Evolutionary conservation across 495 filamentous ascomycete species (phyloP), one percentile per base, ranked within the genome.

Genomic region (Neurospora sublineolata): DNA sequence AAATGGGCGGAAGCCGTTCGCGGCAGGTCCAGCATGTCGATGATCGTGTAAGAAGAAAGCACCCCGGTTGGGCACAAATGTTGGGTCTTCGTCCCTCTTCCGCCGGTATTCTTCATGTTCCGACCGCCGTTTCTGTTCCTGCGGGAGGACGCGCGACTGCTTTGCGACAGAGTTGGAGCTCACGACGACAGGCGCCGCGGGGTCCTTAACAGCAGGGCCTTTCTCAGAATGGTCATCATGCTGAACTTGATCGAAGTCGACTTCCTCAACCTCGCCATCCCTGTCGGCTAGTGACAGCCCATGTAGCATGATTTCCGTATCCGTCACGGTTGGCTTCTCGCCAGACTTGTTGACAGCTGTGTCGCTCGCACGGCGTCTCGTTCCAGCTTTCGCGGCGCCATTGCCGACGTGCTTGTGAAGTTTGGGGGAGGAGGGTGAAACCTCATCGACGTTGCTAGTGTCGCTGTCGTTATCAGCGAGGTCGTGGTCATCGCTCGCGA

Each of bases 41-140:
- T 97, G 93, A 79, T 99, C 95, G 80, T 99, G 95, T 84, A 98
- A 89, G 84, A 97, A 99, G 84, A 99, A 99, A 69, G 89, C 91
- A 33, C 95, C 95, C 68, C 96, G 87, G 76, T 96, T 98, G 69
- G 95, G 95, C 40, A 98, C 94, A 80, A 97, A 97, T 38, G 94
- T 89, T 58, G 95, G 95, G 82, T 97, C 93, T 73, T 92, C 89
- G 77, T 94, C 94, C 73, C 92, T 87, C 79, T 91, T 91, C 82
- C 92, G 92, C 79, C 89, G 88, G 80, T 94, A 93, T 76, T 97
- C 93, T 58, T 97, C 94, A 76, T 97, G 92, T 75, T 97, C 94
- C 52, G 52, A 64, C 69, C 90, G 89, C 69, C 92, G 89, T 81
- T 91, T 89, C 71, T 86, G 85, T 67, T 95, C 91, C 70, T 87